Evolutionary conservation across 2,329 filamentous ascomycete species (phyloP), one percentile per base, ranked within the genome.

Genomic region (Colletotrichum camelliae): DNA sequence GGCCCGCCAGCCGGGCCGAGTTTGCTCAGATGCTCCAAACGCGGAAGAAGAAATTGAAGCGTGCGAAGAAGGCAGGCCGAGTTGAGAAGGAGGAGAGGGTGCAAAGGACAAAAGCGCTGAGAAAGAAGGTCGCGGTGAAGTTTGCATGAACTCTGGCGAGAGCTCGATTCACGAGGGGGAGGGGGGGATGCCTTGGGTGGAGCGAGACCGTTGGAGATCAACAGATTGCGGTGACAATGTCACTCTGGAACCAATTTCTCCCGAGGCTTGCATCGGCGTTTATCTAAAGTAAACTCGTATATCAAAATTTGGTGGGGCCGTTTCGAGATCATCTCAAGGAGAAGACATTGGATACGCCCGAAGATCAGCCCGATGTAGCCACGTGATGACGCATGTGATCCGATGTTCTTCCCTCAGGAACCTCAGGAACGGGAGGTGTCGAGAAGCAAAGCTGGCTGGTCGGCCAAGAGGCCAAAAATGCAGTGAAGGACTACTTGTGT

Each of bases 321-420:
- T 75, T 75, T 75, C 64, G 74, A 75, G 74, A 75, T 75, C 74
- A 75, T 69, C 70, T 65, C 74, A 75, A 75, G 74, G 70, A 65
- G 24, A 62, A 58, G 35, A 66, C 65, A 21, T 13, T 67, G 52
- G 57, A 70, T 29, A 48, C 37, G 57, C 27, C 73, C 70, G 64
- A 60, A 72, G 57, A 60, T 68, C 70, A 60, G 70, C 33, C 55
- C 37, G 64, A 52, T 62, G 9, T 21, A 12, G 39, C 64, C 70
- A 75, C 70, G 64, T 75, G 70, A 75, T 29, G 24, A 21, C n/a
- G 70, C 70, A 73, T 43, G 70, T 73, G 64, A 75, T 75, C 13
- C 16, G 33, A 72, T 31, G 62, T 18, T 58, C 33, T 52, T 55
- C 24, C 24, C 21, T 67, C 16, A 31, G 55, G 55, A 27, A 58